These are phyloP conservation scores for Centaurea solstitialis DNA, from an alignment of 129 eudicot species.

Conservation along the genomic window DNA sequence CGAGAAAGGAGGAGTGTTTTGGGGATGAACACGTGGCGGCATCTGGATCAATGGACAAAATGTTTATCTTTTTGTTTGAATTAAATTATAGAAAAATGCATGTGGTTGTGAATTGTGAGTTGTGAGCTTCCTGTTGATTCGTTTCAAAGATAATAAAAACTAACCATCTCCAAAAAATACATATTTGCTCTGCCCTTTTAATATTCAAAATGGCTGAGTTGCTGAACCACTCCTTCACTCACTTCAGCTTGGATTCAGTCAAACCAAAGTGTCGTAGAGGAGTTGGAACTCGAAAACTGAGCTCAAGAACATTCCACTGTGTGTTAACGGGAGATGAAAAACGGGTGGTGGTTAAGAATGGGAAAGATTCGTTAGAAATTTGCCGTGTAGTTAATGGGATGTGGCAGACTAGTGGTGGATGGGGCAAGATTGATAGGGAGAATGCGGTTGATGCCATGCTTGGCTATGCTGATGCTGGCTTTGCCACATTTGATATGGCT, in stretches of 20 bases:
- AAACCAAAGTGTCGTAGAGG: constrained; percentile 18
- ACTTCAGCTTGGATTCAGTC: constrained; percentile 31
- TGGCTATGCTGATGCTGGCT: constrained; percentile 70
- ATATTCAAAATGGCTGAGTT: constrained; percentile 41
- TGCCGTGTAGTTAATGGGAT: constrained; percentile 75
- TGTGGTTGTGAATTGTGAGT: neutral
- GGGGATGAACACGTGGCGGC: constrained; percentile 32
- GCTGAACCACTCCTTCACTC: constrained; percentile 36
- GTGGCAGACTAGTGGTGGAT: constrained; percentile 90
- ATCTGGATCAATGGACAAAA: constrained; percentile 25
- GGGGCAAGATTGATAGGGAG: constrained; percentile 69
- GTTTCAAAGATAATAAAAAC: neutral
- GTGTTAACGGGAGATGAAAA: constrained; percentile 46
- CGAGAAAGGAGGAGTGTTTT: constrained; percentile 2
- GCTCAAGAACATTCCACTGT: constrained; percentile 36
- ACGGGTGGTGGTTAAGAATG: constrained; percentile 57
- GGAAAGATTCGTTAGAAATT: constrained; percentile 69
- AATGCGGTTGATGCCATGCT: constrained; percentile 71
- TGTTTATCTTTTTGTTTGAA: constrained; percentile 11
- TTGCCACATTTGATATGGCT: constrained; percentile 73
- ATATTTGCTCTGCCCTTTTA: neutral
- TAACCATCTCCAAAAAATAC: neutral
- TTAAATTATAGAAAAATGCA: neutral
- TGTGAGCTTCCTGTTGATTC: neutral
- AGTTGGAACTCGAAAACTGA: constrained; percentile 12